phyloP scores from a whole-genome alignment of 805 yeast genomes.

The Saturnispora galanensis region DNA sequence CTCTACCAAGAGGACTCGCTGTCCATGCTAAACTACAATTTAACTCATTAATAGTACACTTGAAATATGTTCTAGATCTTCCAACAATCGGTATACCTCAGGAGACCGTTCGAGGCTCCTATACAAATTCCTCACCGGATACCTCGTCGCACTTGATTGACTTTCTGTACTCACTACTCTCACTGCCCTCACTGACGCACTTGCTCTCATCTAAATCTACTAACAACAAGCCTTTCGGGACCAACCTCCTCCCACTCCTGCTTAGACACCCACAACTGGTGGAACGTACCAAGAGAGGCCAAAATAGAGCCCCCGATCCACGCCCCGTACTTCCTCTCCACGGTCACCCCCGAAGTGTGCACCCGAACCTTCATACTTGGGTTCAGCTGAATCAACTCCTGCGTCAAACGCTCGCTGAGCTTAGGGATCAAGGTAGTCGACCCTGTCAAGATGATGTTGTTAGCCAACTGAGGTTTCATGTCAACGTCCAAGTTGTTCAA shows the following conservation, averaged over 20 bases:
- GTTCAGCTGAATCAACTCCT: slow-evolving; percentile 56
- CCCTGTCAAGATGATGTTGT: slow-evolving; percentile 82
- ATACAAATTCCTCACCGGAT: too few species aligned
- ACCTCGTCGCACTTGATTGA: too few species aligned
- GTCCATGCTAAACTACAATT: too few species aligned
- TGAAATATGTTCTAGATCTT: too few species aligned
- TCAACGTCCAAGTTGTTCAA: slow-evolving; percentile 64
- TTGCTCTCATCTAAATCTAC: slow-evolving; percentile 58
- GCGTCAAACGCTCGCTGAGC: slow-evolving; percentile 62
- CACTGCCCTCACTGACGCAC: too few species aligned
- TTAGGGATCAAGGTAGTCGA: slow-evolving; percentile 77
- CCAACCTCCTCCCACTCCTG: slow-evolving; percentile 86
- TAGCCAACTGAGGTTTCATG: slow-evolving; percentile 75
- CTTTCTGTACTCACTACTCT: too few species aligned
- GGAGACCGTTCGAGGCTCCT: too few species aligned
- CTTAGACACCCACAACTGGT: slow-evolving; percentile 87
- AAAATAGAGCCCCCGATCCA: slow-evolving; percentile 93
- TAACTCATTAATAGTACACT: too few species aligned
- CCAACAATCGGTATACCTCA: too few species aligned
- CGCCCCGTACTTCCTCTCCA: slow-evolving; percentile 69
- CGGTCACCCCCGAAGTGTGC: slow-evolving; percentile 67
- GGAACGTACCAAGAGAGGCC: slow-evolving; percentile 86
- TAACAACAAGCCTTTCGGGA: slow-evolving; percentile 64
- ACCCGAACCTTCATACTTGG: slow-evolving; percentile 83
- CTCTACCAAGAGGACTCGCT: too few species aligned